Conservation (phyloP, 768 basidiomycete genomes). For the Clitopilus hobsonii region DNA sequence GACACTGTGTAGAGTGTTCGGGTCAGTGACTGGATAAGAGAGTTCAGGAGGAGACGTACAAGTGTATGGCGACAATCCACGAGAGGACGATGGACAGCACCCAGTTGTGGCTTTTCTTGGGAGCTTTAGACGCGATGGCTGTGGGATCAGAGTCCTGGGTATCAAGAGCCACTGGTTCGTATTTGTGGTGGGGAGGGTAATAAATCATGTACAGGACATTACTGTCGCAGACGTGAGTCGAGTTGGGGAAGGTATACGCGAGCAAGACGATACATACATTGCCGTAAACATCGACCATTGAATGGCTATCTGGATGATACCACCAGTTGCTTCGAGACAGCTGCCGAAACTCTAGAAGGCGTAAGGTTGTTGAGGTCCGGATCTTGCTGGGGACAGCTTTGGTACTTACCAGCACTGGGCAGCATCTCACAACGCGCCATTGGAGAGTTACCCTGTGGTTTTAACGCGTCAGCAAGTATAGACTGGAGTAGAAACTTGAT, state of each 20-base stretch:
- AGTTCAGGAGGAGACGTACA: constrained; percentile 65
- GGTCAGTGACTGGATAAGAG: constrained; percentile 11
- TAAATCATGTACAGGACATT: constrained; percentile 89
- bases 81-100: constrained; percentile 70
- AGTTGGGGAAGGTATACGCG: background rate
- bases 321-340: constrained; percentile 79
- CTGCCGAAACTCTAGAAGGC: constrained; percentile 52
- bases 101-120: constrained; percentile 66
- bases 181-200: constrained; percentile 85
- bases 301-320: constrained; percentile 73
- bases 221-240: constrained; percentile 34
- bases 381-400: background rate
- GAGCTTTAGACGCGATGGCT: constrained; percentile 35
- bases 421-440: constrained; percentile 79
- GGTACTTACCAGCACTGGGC: constrained; percentile 62
- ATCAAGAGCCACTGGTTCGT: constrained; percentile 34
- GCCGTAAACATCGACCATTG: constrained; percentile 85
- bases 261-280: constrained; percentile 50
- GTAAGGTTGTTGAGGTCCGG: background rate
- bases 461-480: constrained; percentile 2
- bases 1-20: constrained; percentile 17
- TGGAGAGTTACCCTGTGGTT: constrained; percentile 72
- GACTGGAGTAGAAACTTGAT: background rate
- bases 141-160: constrained; percentile 33
- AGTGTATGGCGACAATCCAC: constrained; percentile 64